phyloP scores from a whole-genome alignment of 2,329 filamentous ascomycete genomes.

The Nigrograna mackinnonii region DNA sequence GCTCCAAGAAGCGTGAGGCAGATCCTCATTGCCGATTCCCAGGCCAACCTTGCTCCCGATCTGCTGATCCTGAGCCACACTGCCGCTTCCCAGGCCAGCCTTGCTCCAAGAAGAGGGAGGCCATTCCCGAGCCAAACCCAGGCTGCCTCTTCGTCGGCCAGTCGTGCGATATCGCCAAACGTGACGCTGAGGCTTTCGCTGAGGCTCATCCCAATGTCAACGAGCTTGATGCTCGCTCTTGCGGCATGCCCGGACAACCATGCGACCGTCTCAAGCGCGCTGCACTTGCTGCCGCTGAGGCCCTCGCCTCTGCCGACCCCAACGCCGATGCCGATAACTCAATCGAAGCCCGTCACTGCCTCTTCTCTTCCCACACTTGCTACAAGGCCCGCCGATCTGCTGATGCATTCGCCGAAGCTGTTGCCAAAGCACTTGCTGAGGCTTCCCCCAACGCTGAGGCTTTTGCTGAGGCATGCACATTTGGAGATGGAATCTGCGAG shows the following conservation, averaged over 20 bases:
- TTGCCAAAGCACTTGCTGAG: conserved; percentile 24
- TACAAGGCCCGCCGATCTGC: conserved; percentile 31
- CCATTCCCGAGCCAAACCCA: neutral
- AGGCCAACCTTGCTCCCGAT: conserved; percentile 21
- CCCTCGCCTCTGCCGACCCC: conserved; percentile 17
- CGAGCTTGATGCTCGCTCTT: conserved; percentile 10
- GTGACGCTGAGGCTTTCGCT: conserved; percentile 25
- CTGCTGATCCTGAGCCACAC: conserved; percentile 19
- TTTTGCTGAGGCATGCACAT: conserved; percentile 9
- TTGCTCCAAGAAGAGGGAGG: conserved; percentile 15
- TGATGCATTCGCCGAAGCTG: conserved; percentile 31
- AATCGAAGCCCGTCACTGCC: conserved; percentile 14
- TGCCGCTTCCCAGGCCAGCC: conserved; percentile 19
- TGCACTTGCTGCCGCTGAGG: conserved; percentile 31
- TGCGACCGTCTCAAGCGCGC: conserved; percentile 30
- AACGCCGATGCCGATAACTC: conserved; percentile 6
- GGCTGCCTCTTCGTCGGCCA: conserved; percentile 26
- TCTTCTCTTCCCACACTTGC: conserved; percentile 25
- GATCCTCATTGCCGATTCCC: conserved; percentile 18
- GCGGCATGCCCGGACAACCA: conserved; percentile 23
- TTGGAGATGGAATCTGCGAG: conserved; percentile 19
- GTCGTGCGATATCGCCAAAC: conserved; percentile 29
- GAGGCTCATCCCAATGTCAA: conserved; percentile 5
- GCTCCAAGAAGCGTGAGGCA: conserved; percentile 34
- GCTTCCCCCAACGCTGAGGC: conserved; percentile 7